These are phyloP conservation scores for Leishmania guyanensis DNA, from an alignment of 208 protist species.

Conservation along the genomic window DNA sequence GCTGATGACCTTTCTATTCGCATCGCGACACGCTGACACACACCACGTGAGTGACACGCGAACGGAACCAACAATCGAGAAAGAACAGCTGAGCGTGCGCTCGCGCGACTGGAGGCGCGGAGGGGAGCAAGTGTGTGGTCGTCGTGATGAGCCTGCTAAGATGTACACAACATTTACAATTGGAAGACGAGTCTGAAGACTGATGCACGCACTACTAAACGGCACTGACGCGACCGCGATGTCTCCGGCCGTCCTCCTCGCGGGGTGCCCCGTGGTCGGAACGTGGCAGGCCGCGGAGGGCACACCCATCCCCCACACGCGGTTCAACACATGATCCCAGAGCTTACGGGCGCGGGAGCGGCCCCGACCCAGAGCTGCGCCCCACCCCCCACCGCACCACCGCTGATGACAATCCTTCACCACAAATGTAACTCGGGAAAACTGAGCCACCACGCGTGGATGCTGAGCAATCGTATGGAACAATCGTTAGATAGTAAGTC, in stretches of 20 bases:
- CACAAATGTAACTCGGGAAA: constrained; percentile 44
- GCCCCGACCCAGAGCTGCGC: neutral
- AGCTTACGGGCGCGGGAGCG: neutral
- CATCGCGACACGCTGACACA: no score
- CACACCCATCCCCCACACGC: constrained; percentile 12
- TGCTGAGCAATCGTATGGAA: no score
- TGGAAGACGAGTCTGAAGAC: no score
- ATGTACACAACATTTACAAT: no score
- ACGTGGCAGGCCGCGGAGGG: constrained; percentile 23
- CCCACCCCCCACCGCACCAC: neutral
- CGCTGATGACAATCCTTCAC: constrained; percentile 31
- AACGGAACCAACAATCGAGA: no score
- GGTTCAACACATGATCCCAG: constrained; percentile 23
- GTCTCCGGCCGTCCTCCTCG: neutral
- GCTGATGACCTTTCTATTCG: no score
- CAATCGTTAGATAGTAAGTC: constrained; percentile 61
- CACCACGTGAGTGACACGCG: no score
- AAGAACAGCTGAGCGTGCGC: no score
- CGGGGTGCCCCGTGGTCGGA: neutral
- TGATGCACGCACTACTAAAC: no score
- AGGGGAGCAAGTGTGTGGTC: no score
- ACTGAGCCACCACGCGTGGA: constrained; percentile 28
- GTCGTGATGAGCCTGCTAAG: no score
- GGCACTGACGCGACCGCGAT: neutral
- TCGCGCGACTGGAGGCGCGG: no score